Evolutionary conservation across 306 rosid species (phyloP), one percentile per base, ranked within the genome.

Genomic region (Notholithocarpus densiflorus): DNA sequence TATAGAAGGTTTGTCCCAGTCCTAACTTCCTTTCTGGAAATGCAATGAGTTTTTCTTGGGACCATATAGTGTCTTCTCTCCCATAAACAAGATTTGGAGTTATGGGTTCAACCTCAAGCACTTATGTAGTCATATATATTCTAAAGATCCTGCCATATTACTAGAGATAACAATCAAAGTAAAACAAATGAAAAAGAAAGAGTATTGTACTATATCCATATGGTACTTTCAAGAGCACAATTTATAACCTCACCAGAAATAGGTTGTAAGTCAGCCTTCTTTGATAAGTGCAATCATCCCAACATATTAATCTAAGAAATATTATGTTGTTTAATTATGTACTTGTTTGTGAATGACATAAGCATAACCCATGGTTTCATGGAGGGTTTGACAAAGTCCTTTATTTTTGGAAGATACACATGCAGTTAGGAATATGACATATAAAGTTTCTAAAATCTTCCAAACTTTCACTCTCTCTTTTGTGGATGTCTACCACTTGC

Each of bases 1-100:
- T 95, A 95, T 81, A 86, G 90, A 78, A 95, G 99, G 99, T 95
- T 85, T 72, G 92, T 86, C 73, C 75, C 69, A 21, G 37, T 86
- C 70, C 77, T 70, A 82, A 26, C 71, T 62, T 86, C 26, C 11
- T 71, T 53, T 53, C 29, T 66, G 14, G 7, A 68, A 68, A 34
- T 62, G 18, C 19, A 62, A 21, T 17, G 4, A 5, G 18, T 21
- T 59, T 59, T 59, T 32, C 21, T 19, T 34, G 52, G 45, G 26
- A 31, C 45, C 6, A 18, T 32, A 66, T 34, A 14, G 37, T 9
- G 12, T 17, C 23, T 37, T 23, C 17, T 34, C 4, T 64, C 72
- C 51, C 52, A 19, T 3, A 32, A 68, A 34, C 52, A 19, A 68
- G 24, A 5, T 34, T 48, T 34, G 52, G 15, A 48, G 72, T 14